Evolutionary conservation across 1,284 basidiomycete species (phyloP), one percentile per base, ranked within the genome.

Genomic region (Irpex sp.): DNA sequence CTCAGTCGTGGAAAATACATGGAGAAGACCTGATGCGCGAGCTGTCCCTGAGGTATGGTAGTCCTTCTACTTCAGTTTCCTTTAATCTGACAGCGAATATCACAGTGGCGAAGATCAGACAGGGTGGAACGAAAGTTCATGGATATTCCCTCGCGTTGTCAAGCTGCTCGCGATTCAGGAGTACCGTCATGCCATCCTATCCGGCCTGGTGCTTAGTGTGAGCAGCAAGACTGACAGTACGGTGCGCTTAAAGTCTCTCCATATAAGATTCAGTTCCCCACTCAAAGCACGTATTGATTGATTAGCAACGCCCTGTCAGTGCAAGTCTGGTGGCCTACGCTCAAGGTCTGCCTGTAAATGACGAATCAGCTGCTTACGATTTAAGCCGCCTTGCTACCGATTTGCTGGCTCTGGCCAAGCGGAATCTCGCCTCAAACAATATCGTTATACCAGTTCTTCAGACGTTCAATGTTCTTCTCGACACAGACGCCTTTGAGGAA

Each of bases 211-310:
- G 2, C 76, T 91, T 58, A 93, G 90, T 65, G 78, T 91, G 36
- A 90, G 88, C 42, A 90, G 91, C 71, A 88, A 85, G 72, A 92
- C 91, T 4, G 86, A 90, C 65, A 91, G 88, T 67, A 90, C 87
- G 9, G 93, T 94, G 70, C 74, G 88, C 75, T 4, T 53, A 14
- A 36, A 51, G 35, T 35, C n/a, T 28, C 28, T 36, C 33, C 37
- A 55, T 53, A n/a, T 42, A 56, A 59, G 64, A 51, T 67, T 52
- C 21, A 59, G 18, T 21, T 1, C 48, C 21, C 8, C 52, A 62
- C 21, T 33, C 28, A 33, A 33, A 33, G 28, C 28, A 33, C 28
- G 7, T 33, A 33, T 33, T 33, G 28, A 2, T 0, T 33, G 28
- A 33, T 33, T 52, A 93, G 91, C 86, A 90, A 81, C 85, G 84